These are phyloP conservation scores for Penicillium rolfsii DNA, from an alignment of 2,329 filamentous ascomycete genomes.

Conservation along the genomic window DNA sequence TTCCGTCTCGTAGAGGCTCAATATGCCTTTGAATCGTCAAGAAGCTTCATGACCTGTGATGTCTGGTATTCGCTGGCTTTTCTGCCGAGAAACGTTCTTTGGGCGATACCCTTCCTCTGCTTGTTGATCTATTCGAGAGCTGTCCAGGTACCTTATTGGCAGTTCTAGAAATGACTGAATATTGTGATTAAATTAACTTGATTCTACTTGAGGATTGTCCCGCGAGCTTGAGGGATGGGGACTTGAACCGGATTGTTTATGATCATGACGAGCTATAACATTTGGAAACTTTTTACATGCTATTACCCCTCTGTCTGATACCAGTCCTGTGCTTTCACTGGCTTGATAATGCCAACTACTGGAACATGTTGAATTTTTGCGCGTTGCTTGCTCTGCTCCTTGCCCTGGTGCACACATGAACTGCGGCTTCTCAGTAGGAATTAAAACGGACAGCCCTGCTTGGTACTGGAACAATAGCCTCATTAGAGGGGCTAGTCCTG, in stretches of 20 bases:
- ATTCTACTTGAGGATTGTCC: neutral
- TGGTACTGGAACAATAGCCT: neutral
- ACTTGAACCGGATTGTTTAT: neutral
- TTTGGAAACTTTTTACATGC: constrained; percentile 8
- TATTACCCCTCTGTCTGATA: constrained; percentile 8
- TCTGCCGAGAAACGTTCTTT: neutral
- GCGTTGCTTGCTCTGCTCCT: neutral
- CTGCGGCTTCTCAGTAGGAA: neutral
- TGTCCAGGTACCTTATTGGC: neutral
- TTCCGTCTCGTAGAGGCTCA: neutral
- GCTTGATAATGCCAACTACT: neutral
- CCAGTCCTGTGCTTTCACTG: constrained; percentile 7
- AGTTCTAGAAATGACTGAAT: neutral
- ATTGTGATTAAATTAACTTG: neutral
- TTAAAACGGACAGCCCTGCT: neutral
- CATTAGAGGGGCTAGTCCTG: neutral
- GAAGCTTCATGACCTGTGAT: neutral
- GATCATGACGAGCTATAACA: constrained; percentile 22
- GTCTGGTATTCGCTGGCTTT: neutral
- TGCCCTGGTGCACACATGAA: neutral
- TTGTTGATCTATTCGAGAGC: neutral
- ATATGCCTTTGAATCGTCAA: neutral
- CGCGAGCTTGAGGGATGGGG: neutral
- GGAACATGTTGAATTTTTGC: neutral
- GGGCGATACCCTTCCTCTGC: neutral